phyloP scores from a whole-genome alignment of 305 asterid genomes.

The Fraxinus velutina region DNA sequence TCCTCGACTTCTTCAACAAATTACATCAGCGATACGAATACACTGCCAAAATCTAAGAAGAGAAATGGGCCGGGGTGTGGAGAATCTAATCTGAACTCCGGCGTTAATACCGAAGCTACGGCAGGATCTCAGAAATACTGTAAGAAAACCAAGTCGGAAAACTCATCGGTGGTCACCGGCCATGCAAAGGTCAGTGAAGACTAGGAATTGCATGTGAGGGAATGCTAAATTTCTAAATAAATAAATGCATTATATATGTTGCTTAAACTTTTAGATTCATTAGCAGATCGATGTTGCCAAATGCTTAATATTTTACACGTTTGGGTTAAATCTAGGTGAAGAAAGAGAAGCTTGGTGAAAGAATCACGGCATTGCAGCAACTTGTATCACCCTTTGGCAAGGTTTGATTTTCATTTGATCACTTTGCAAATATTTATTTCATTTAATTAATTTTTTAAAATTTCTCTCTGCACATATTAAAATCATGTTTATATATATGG shows the following conservation, averaged over 20 bases:
- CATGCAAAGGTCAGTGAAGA: slow-evolving; percentile 56
- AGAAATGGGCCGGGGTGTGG: slow-evolving; percentile 37
- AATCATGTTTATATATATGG: not conserved
- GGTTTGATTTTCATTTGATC: slow-evolving; percentile 33
- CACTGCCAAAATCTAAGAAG: slow-evolving; percentile 34
- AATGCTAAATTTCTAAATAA: too few species aligned
- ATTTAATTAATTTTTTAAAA: too few species aligned
- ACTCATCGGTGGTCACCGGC: slow-evolving; percentile 22
- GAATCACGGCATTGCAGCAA: slow-evolving; percentile 78
- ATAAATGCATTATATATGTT: not conserved
- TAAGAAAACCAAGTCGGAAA: slow-evolving; percentile 47
- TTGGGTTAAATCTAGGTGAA: slow-evolving; percentile 15
- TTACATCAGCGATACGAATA: not conserved
- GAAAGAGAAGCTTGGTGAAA: slow-evolving; percentile 79
- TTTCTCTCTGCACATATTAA: not conserved
- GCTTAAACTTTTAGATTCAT: too few species aligned
- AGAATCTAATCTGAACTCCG: slow-evolving; percentile 16
- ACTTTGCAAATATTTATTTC: not conserved
- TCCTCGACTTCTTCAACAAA: not conserved
- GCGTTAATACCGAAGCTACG: slow-evolving; percentile 28
- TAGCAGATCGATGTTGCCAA: not conserved
- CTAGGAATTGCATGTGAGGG: not conserved
- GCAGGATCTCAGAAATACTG: slow-evolving; percentile 31
- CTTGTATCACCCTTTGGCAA: slow-evolving; percentile 95
- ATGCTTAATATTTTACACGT: not conserved